These are phyloP conservation scores for Boletales sp. DNA, from an alignment of 768 basidiomycete genomes.

Conservation along the genomic window DNA sequence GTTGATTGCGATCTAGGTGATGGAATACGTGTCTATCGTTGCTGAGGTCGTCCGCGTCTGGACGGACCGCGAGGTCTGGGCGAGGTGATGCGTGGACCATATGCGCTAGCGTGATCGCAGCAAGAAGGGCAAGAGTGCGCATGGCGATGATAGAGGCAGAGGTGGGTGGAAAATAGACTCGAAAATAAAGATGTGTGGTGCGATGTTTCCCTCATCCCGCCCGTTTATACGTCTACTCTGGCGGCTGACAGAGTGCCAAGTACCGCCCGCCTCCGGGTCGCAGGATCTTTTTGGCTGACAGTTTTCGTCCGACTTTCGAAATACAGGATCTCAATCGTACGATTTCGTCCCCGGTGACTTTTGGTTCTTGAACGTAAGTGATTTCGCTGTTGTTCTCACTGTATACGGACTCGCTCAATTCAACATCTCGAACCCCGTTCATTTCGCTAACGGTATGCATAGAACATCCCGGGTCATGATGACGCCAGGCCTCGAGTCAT, in stretches of 20 bases:
- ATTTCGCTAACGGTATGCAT: too few relatives aligned
- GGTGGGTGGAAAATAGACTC: constrained; percentile 4
- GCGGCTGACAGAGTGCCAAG: constrained; percentile 19
- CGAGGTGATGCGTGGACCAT: constrained; percentile 20
- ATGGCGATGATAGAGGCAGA: constrained; percentile 22
- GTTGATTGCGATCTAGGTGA: constrained; percentile 29
- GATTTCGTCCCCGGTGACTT: background rate
- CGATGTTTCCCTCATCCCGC: background rate
- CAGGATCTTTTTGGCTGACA: constrained; percentile 17
- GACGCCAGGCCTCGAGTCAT: too few relatives aligned
- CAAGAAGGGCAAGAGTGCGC: constrained; percentile 20
- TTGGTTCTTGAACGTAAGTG: too few relatives aligned
- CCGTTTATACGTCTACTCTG: constrained; percentile 13
- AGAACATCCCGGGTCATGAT: too few relatives aligned
- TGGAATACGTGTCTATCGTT: constrained; percentile 25
- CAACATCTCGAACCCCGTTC: too few relatives aligned
- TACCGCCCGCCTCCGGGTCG: background rate
- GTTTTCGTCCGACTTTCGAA: background rate
- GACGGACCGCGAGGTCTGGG: constrained; percentile 19
- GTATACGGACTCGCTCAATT: too few relatives aligned
- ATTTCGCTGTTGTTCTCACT: too few relatives aligned
- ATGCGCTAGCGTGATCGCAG: constrained; percentile 24
- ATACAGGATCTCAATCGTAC: background rate
- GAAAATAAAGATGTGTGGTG: background rate
- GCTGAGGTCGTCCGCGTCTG: constrained; percentile 12